phyloP scores from a whole-genome alignment of 2,329 filamentous ascomycete genomes.

The Lasiodiplodia hormozganensis region DNA sequence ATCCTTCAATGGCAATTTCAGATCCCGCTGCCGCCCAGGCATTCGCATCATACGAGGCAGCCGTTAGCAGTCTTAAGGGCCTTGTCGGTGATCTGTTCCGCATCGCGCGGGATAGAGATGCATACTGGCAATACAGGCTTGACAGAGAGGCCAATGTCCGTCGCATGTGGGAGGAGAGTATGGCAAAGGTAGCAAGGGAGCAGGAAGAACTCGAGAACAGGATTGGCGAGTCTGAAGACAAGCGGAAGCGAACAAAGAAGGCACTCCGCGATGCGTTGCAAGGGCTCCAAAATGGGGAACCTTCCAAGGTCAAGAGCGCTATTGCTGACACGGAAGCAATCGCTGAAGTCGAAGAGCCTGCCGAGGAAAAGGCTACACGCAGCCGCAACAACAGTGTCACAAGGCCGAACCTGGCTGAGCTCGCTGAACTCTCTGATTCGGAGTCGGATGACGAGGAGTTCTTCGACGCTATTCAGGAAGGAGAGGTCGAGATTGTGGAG shows the following conservation, averaged over 20 bases:
- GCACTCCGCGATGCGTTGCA: slow-evolving; percentile 87
- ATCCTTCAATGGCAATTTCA: slow-evolving; percentile 74
- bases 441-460: slow-evolving; percentile 91
- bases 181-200: slow-evolving; percentile 94
- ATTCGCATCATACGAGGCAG: slow-evolving; percentile 83
- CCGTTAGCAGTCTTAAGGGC: slow-evolving; percentile 84
- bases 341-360: slow-evolving; percentile 34
- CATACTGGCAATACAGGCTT: slow-evolving; percentile 95
- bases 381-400: slow-evolving; percentile 42
- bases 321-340: slow-evolving; percentile 42
- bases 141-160: slow-evolving; percentile 91
- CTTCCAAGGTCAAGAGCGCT: slow-evolving; percentile 26
- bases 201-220: slow-evolving; percentile 89
- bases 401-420: slow-evolving; percentile 71
- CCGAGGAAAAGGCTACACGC: slow-evolving; percentile 30
- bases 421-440: slow-evolving; percentile 69
- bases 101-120: slow-evolving; percentile 91
- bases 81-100: slow-evolving; percentile 86
- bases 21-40: slow-evolving; percentile 80
- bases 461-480: slow-evolving; percentile 94
- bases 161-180: slow-evolving; percentile 98
- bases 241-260: slow-evolving; percentile 86
- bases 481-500: slow-evolving; percentile 81
- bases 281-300: slow-evolving; percentile 47
- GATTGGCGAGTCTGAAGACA: slow-evolving; percentile 88